Base-by-base conservation (phyloP, 306 rosid genomes). In the Parietaria judaica region DNA sequence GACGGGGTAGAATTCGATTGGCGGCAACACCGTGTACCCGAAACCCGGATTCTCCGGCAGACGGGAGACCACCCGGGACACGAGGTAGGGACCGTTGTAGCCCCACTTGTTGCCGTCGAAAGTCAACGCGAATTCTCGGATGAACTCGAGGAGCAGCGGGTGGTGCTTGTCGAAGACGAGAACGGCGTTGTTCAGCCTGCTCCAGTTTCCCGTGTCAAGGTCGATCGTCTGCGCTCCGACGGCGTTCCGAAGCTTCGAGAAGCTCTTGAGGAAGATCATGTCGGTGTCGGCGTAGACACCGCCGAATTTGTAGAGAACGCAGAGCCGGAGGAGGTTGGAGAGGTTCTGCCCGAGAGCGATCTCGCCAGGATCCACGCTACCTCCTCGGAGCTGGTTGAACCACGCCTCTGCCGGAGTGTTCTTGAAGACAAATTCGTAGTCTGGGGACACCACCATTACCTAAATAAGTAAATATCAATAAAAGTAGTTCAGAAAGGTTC, bases 71-170 rank as follows among this genome's bases (percentile, higher is more conserved):
- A 92, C 98, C 64, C 98, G 84, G 1, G 98, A 92, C 16, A 92
- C 95, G 53, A 92, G 45, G 70, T 92, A 92, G 41, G 98, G 98
- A 11, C 98, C 98, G 53, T 92, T 92, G 61, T 92, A 96, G 9
- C 98, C 98, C 98, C 98, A 92, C 66, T 80, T 92, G 80, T 82
- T 86, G 51, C 98, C 98, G 69, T 92, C 80, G 65, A 86, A 92
- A 3, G 98, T 88, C 31, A 79, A 83, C 3, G 94, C 84, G 63
- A 92, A 92, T 78, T 92, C 98, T 53, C 86, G 65, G 63, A 92
- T 92, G 72, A 92, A 88, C 72, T 79, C 72, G 64, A 74, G 79
- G 43, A 92, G 81, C 14, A 92, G 67, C 14, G 96, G 94, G 23
- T 92, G 98, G 37, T 77, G 75, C 74, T 82, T 84, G 36, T 92